Base-by-base conservation (phyloP, 441 rosid genomes). In the Codiaeum variegatum region DNA sequence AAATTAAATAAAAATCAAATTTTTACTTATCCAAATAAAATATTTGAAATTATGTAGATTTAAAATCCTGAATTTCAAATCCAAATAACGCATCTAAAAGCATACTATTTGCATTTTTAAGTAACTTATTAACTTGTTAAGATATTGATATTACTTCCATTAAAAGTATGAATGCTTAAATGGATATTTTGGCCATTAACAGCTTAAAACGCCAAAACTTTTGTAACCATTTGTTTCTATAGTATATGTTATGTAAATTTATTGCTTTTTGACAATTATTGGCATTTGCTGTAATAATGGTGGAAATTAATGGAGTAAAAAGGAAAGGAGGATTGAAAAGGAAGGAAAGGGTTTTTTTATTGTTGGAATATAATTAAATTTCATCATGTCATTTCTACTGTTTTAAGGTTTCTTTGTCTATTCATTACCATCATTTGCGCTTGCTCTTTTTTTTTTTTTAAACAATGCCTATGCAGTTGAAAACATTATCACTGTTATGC, bases 371-470 rank as follows among this genome's bases (percentile, higher is more conserved):
- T 5, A 52, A n/a, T 7, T 51, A 15, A 26, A 19, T 18, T 16
- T 60, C 51, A 66, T 79, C 31, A 70, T 76, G 40, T 40, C 67
- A 19, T 28, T 28, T 54, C 52, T 69, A 28, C 71, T 29, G 28
- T 62, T 55, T 44, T 2, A 72, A 77, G 58, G 42, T 71, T 67
- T 67, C 71, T 71, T 78, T 71, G 51, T 67, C 67, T 71, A 18
- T 21, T 63, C n/a, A 59, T 52, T 16, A 66, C 62, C 51, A 69
- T 76, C 62, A 32, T 56, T 74, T 65, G 62, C 59, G 10, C 38
- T 58, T 46, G 24, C 54, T 69, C 10, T 67, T n/a, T 4, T 54
- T 10, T 46, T 62, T 32, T 54, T 31, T 7, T 3, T 1, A n/a
- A n/a, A n/a, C 42, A 7, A 38, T 38, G 42, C 42, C 38, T 40